These are phyloP conservation scores for Dipteronia sinensis DNA, from an alignment of 345 rosid genomes.

Conservation along the genomic window DNA sequence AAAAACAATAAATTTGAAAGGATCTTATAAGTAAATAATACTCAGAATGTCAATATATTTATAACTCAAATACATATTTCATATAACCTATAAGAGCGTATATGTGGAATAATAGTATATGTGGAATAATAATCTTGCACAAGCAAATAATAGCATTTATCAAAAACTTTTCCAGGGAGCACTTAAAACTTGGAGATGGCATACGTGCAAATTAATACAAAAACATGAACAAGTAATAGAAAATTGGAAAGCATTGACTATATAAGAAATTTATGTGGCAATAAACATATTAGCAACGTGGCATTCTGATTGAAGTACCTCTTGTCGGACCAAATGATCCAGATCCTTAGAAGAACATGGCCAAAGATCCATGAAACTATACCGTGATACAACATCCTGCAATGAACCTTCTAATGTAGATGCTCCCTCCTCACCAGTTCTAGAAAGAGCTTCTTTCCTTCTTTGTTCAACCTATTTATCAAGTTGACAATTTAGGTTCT, in stretches of 20 bases:
- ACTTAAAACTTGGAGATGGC: too few relatives aligned
- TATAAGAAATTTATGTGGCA: not conserved
- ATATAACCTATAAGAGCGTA: too few relatives aligned
- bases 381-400: slow-evolving; percentile 78
- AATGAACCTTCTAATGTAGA: slow-evolving; percentile 64
- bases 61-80: not conserved
- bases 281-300: not conserved
- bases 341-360: slow-evolving; percentile 86
- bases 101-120: too few relatives aligned
- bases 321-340: slow-evolving; percentile 86
- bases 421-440: slow-evolving; percentile 66
- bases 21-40: not conserved
- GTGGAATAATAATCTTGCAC: too few relatives aligned
- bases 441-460: slow-evolving; percentile 87
- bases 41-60: not conserved
- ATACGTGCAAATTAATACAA: not conserved
- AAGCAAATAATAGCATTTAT: too few relatives aligned
- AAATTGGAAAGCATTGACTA: not conserved
- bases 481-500: slow-evolving; percentile 18
- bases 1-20: not conserved
- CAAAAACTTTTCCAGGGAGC: too few relatives aligned
- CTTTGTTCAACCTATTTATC: slow-evolving; percentile 81
- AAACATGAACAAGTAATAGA: not conserved
- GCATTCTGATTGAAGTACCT: slow-evolving; percentile 51
- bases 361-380: slow-evolving; percentile 95